Evolutionary conservation across 2,329 filamentous ascomycete genomes (phyloP), one percentile per base, ranked within the genome.

Genomic region (Rosellinia necatrix): DNA sequence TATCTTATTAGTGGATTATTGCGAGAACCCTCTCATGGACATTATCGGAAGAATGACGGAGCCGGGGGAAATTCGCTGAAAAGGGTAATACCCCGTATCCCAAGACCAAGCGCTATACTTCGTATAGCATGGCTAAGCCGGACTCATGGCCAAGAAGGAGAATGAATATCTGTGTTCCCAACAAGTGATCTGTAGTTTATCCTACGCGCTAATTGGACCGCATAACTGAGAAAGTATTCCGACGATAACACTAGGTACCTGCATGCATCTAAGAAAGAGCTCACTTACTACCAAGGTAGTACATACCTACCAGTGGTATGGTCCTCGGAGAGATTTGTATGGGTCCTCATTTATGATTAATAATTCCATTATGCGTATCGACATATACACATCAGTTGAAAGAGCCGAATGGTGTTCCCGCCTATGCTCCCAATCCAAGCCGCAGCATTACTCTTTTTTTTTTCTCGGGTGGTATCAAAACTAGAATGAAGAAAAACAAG

Each of bases 391-490:
- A 24, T 30, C 8, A 38, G 9, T 40, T 17, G 34, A 35, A n/a
- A 19, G 46, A 59, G 47, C 32, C 47, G 48, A 44, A 24, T 43
- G n/a, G 19, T 40, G n/a, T 22, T 27, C 25, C 32, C 38, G 19
- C 48, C 46, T 29, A 37, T 27, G n/a, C 25, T 52, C 40, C 24
- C 42, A 15, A 43, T 41, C 32, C 12, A 49, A 37, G 13, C 21
- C 32, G 15, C 10, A 30, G n/a, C 32, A 25, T 40, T 7, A 41
- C 51, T 3, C 62, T 41, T 48, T 59, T 54, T 53, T 3, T 63
- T 41, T 48, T 59, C 56, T 56, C 58, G 59, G 57, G 59, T 66
- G 64, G 59, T 67, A 67, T 67, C 64, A 53, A 61, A 40, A 49
- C 42, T 54, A 43, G 41, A 58, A 54, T n/a, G 30, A 50, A 50